Evolutionary conservation across 2,329 filamentous ascomycete species (phyloP), one percentile per base, ranked within the genome.

Genomic region (Trichoderma brevicompactum): DNA sequence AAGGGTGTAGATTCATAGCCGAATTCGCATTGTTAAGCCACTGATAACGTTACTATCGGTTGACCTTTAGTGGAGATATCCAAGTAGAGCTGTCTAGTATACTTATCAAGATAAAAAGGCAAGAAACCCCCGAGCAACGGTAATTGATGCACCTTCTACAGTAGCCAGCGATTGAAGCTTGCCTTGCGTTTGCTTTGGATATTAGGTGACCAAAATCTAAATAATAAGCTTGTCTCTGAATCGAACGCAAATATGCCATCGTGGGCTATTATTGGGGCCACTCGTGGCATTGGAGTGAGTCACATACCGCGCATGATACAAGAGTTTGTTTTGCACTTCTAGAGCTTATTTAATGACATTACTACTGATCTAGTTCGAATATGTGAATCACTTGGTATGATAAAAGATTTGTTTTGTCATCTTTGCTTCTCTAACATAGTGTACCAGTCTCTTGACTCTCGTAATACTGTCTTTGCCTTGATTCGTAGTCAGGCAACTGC

Each of bases 231-330:
- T 28, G 23, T 28, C 23, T 28, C 23, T 53, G 10, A 36, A 38
- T 36, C 9, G 32, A 36, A 17, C 43, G 8, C 50, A 38, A 38
- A 23, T 28, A 54, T 54, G 52, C 23, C 52, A 40, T 54, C 52
- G 9, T 54, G 52, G 52, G 52, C 52, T 23, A 54, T 54, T 15
- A 36, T 54, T 17, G 52, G 52, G 23, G 52, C 52, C 17, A 23
- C 52, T 28, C 52, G 52, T 40, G 52, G 52, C 12, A 54, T 54
- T 23, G 52, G 52, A 32, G 52, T 55, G 15, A 55, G 52, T 55
- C 13, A n/a, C 23, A 1, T 7, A 19, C 2, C 7, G 1, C 3
- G 10, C 4, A 23, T n/a, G 0, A n/a, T 4, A 28, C n/a, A 28
- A 28, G 23, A 28, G 23, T 5, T 28, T 48, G 44, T 2, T 10